Percentiles rank a stretch among this genome's conserved stretches.
These are phyloP conservation scores for Aspergillus steynii DNA, from an alignment of 495 filamentous ascomycete genomes.

Conservation along the genomic window DNA sequence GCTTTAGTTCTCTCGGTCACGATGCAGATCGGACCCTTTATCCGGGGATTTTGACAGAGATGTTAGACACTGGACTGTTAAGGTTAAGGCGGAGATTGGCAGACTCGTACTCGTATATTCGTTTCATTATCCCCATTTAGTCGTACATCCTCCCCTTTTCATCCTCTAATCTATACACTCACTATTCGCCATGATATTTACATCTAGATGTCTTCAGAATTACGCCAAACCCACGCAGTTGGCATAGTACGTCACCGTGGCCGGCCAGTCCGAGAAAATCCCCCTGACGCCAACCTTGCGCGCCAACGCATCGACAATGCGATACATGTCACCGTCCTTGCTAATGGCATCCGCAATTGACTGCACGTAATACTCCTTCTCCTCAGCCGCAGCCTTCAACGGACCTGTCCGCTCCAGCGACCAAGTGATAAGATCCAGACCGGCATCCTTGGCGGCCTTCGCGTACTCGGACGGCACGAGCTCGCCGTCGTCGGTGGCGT, in stretches of 20 bases:
- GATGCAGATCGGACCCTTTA: too few species aligned
- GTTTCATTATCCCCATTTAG: too few species aligned
- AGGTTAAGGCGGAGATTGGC: too few species aligned
- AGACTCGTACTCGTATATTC: too few species aligned
- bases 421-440: slow-evolving; percentile 61
- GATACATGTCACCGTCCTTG: slow-evolving; percentile 60
- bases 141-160: neutral
- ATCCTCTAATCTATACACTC: slow-evolving; percentile 3
- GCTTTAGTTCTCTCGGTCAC: neutral
- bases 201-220: neutral
- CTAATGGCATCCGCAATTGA: slow-evolving; percentile 50
- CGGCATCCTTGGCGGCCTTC: slow-evolving; percentile 49
- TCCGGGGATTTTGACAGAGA: too few species aligned
- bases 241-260: slow-evolving; percentile 62
- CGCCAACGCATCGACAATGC: slow-evolving; percentile 56
- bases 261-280: slow-evolving; percentile 64
- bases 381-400: slow-evolving; percentile 42
- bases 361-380: slow-evolving; percentile 54
- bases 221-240: slow-evolving; percentile 51
- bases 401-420: slow-evolving; percentile 60
- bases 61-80: too few species aligned
- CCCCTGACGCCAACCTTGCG: slow-evolving; percentile 54
- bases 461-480: slow-evolving; percentile 29
- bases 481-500: slow-evolving; percentile 18
- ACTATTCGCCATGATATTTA: neutral